These are phyloP conservation scores for Rugonectria rugulosa DNA, from an alignment of 2,329 filamentous ascomycete genomes.

Conservation along the genomic window DNA sequence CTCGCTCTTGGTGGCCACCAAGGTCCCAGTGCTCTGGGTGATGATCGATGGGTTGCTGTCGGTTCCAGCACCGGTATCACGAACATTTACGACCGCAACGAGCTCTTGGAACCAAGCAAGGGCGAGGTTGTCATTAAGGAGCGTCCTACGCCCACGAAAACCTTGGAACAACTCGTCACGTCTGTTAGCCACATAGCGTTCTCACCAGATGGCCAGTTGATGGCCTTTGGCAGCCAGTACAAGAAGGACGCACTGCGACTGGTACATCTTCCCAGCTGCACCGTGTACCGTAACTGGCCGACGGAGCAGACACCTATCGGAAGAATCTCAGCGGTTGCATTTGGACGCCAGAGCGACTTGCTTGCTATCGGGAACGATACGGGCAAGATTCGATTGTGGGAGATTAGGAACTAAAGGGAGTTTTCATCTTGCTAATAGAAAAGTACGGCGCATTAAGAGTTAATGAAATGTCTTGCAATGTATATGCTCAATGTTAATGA, in stretches of 20 bases:
- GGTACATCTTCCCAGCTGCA: slow-evolving; percentile 90
- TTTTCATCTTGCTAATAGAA: slow-evolving; percentile 26
- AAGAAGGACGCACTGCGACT: slow-evolving; percentile 89
- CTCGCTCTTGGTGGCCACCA: slow-evolving; percentile 77
- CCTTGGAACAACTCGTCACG: slow-evolving; percentile 87
- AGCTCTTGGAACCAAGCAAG: slow-evolving; percentile 58
- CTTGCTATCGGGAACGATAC: slow-evolving; percentile 88
- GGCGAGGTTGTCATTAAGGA: slow-evolving; percentile 63
- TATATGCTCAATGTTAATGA: neutral
- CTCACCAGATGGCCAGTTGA: slow-evolving; percentile 86
- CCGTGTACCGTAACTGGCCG: slow-evolving; percentile 97
- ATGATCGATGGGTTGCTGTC: slow-evolving; percentile 87
- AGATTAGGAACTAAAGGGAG: slow-evolving; percentile 70
- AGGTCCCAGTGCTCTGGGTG: slow-evolving; percentile 70
- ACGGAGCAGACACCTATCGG: slow-evolving; percentile 89
- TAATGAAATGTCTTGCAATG: slow-evolving; percentile 8
- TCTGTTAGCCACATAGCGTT: slow-evolving; percentile 82
- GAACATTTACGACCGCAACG: slow-evolving; percentile 88
- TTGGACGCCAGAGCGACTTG: slow-evolving; percentile 70
- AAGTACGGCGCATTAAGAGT: slow-evolving; percentile 29
- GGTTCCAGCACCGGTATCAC: slow-evolving; percentile 88
- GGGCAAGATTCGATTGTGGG: slow-evolving; percentile 90
- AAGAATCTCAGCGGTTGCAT: slow-evolving; percentile 77
- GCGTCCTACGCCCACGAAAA: slow-evolving; percentile 74
- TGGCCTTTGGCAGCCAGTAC: slow-evolving; percentile 85